These are phyloP conservation scores for Myrica gale DNA, from an alignment of 306 rosid species.

Conservation along the genomic window DNA sequence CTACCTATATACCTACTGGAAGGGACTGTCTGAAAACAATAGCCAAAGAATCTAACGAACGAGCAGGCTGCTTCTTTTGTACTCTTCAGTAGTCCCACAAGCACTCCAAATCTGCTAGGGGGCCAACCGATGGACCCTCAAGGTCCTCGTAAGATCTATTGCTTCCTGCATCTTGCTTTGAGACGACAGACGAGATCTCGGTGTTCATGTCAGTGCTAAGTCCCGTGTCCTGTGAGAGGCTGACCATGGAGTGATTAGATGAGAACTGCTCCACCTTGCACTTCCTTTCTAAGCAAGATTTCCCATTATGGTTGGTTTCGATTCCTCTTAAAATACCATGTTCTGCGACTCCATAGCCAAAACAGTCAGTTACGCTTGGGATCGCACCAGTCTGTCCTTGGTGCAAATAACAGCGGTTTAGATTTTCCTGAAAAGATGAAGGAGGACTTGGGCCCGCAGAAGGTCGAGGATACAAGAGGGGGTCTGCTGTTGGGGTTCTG, in stretches of 20 bases:
- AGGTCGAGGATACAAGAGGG: slow-evolving; percentile 19
- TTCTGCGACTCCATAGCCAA: slow-evolving; percentile 16
- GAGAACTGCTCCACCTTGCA: slow-evolving; percentile 71
- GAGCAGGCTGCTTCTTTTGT: neutral
- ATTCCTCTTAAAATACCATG: slow-evolving; percentile 23
- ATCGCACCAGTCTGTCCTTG: slow-evolving; percentile 30
- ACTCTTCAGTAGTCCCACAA: slow-evolving; percentile 58
- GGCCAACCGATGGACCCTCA: slow-evolving; percentile 41
- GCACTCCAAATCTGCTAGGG: slow-evolving; percentile 51
- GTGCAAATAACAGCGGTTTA: slow-evolving; percentile 31
- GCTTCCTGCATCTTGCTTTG: slow-evolving; percentile 44
- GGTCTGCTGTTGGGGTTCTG: slow-evolving; percentile 23
- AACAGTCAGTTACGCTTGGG: neutral
- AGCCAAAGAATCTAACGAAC: neutral
- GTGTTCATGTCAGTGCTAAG: slow-evolving; percentile 63
- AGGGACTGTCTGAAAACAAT: slow-evolving; percentile 6
- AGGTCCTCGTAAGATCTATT: slow-evolving; percentile 41
- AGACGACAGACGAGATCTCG: slow-evolving; percentile 58
- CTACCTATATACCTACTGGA: slow-evolving; percentile 26
- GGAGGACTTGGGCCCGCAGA: slow-evolving; percentile 30
- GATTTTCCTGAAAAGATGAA: slow-evolving; percentile 28
- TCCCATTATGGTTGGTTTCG: slow-evolving; percentile 5
- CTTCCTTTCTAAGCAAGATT: slow-evolving; percentile 23
- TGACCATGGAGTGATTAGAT: slow-evolving; percentile 54
- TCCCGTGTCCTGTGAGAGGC: slow-evolving; percentile 66